These are phyloP conservation scores for Mrakia blollopis DNA, from an alignment of 768 basidiomycete genomes.

Conservation along the genomic window DNA sequence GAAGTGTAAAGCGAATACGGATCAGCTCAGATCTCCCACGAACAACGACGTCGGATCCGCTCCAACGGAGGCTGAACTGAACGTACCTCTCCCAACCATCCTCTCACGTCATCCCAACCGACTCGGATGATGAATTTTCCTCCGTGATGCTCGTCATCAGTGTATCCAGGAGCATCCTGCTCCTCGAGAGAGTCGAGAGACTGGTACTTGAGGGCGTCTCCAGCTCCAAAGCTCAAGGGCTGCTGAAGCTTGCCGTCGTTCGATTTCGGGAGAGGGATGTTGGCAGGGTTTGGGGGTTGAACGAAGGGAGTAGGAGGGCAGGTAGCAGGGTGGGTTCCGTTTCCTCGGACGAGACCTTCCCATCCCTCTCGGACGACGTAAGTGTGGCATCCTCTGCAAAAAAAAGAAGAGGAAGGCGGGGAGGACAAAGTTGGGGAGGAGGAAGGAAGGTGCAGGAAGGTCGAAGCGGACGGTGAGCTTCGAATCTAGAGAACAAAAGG, in stretches of 20 bases:
- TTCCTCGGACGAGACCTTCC: constrained; percentile 95
- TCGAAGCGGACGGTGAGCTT: not conserved
- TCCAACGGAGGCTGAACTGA: not conserved
- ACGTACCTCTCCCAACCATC: constrained; percentile 82
- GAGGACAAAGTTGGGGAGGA: not conserved
- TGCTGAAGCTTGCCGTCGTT: constrained; percentile 53
- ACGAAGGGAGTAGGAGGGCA: constrained; percentile 33
- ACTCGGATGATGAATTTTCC: constrained; percentile 49
- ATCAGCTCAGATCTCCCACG: constrained; percentile 13
- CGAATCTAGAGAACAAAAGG: too few relatives aligned
- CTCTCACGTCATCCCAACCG: constrained; percentile 96
- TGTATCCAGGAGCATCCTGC: constrained; percentile 31
- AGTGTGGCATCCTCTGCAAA: constrained; percentile 82
- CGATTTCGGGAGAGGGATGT: constrained; percentile 32
- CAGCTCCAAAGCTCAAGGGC: constrained; percentile 45
- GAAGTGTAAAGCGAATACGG: not conserved
- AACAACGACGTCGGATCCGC: not conserved
- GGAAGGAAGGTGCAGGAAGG: constrained; percentile 9
- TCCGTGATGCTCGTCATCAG: constrained; percentile 48
- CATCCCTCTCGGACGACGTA: constrained; percentile 98
- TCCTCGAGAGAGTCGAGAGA: constrained; percentile 56
- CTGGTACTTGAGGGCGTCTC: constrained; percentile 54
- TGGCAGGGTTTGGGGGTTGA: constrained; percentile 24
- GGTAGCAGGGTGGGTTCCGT: constrained; percentile 46
- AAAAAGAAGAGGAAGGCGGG: not conserved